Base-by-base conservation (phyloP, 2,329 filamentous ascomycete species). In the Plenodomus tracheiphilus region DNA sequence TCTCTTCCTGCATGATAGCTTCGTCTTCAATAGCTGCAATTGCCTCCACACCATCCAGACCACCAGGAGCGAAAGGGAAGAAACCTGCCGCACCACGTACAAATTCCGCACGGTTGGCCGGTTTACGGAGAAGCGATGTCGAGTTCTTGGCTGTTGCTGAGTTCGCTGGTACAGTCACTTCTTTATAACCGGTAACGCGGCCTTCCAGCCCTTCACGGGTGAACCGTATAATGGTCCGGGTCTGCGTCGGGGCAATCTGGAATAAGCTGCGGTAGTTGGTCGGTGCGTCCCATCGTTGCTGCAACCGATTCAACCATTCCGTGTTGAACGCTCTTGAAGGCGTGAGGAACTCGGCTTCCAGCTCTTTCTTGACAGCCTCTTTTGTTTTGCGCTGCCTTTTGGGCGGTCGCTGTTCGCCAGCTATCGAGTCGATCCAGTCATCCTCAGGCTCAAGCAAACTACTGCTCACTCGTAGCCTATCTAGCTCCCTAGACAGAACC, bases 131-230 rank as follows among this genome's bases (percentile, higher is more conserved):
- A 35, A 97, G 79, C 4, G 91, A 96, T 0, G 92, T 97, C 2
- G 91, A 97, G 67, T 96, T 96, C 75, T 97, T 99, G 40, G 91
- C 93, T 15, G 89, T 97, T 15, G 89, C 90, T 63, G 88, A 95
- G 64, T 86, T 89, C 28, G 90, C 90, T 4, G 93, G 91, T 8
- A 97, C 85, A 1, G 94, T 97, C 42, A 97, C 89, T 70, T 97
- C 94, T 67, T 87, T 88, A 73, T 99, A 97, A 42, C 92, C 92
- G 8, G 90, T 96, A 19, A 99, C 93, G 43, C 88, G 84, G 18
- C 94, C 94, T 74, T 97, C 91, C 13, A 97, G 81, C 5, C 94
- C 94, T 73, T 96, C 91, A 46, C 94, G 83, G 38, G 86, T 88
- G 71, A 99, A 99, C 22, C 94, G 86, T 21, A 91, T 96, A 59